Conservation (phyloP, 495 filamentous ascomycete genomes). For the Choiromyces venosus region DNA sequence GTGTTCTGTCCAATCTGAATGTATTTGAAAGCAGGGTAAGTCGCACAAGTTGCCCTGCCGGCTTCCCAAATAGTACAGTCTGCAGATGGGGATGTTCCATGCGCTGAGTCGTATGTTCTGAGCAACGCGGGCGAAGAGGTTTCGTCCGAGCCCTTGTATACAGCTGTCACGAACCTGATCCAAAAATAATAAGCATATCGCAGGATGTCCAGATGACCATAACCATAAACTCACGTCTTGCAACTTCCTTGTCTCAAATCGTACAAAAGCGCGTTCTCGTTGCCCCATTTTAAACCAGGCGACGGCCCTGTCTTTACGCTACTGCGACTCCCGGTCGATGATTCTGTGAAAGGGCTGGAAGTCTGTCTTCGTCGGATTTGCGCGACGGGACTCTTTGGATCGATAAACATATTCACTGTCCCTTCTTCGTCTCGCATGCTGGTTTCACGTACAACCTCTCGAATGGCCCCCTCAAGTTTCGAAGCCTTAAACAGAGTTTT, state of each 20-base stretch:
- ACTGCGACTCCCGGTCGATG: constrained; percentile 9
- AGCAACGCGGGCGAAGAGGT: constrained; percentile 64
- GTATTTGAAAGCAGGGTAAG: constrained; percentile 89
- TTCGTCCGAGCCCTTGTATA: constrained; percentile 72
- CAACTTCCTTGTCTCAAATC: constrained; percentile 18
- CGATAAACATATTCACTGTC: constrained; percentile 24
- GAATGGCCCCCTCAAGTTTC: constrained; percentile 87
- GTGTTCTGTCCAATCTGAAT: constrained; percentile 88
- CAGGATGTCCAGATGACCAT: background rate
- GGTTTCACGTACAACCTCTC: constrained; percentile 78
- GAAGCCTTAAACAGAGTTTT: constrained; percentile 96
- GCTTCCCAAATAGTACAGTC: constrained; percentile 94
- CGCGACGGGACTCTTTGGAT: constrained; percentile 9
- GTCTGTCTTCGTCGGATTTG: constrained; percentile 21
- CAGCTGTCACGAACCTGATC: constrained; percentile 60
- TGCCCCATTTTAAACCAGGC: constrained; percentile 10
- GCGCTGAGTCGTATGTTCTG: constrained; percentile 87
- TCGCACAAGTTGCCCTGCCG: constrained; percentile 84
- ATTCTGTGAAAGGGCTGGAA: constrained; percentile 12
- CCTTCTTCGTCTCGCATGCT: constrained; percentile 21
- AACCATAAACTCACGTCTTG: constrained; percentile 19
- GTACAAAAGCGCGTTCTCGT: constrained; percentile 23
- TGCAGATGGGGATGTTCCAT: constrained; percentile 78
- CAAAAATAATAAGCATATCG: background rate
- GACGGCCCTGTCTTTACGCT: constrained; percentile 1